phyloP scores from a whole-genome alignment of 331 rosid species.

The Acacia pycnantha region DNA sequence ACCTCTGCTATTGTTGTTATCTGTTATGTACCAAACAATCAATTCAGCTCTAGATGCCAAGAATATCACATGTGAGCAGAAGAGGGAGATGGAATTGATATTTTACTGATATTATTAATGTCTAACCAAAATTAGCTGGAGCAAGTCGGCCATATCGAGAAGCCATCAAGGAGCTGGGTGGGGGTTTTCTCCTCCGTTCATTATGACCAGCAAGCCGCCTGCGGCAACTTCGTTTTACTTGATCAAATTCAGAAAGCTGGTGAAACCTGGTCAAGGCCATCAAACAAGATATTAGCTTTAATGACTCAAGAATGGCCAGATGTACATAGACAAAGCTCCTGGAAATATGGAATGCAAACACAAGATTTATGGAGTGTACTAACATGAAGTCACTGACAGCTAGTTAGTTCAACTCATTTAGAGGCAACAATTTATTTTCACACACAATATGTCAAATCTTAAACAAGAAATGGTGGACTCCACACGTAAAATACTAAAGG shows the following conservation, averaged over 20 bases:
- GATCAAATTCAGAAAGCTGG: conserved; percentile 90
- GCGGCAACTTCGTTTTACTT: conserved; percentile 94
- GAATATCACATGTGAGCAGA: neutral
- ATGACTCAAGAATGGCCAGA: neutral
- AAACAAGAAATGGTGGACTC: neutral
- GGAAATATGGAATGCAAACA: neutral
- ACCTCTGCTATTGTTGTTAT: conserved; percentile 50
- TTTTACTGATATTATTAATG: conserved; percentile 16
- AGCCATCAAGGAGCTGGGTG: conserved; percentile 67
- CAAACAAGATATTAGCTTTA: conserved; percentile 36
- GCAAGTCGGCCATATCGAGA: conserved; percentile 58
- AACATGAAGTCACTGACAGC: neutral
- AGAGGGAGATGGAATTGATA: conserved; percentile 11
- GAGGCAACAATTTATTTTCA: neutral
- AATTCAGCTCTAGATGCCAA: neutral
- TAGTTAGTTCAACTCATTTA: neutral
- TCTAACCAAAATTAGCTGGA: conserved; percentile 61
- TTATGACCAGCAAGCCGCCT: conserved; percentile 95
- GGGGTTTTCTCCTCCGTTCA: conserved; percentile 94
- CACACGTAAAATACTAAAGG: neutral
- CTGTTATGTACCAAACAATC: conserved; percentile 39
- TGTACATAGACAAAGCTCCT: neutral
- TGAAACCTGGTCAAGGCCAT: conserved; percentile 70
- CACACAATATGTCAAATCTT: neutral
- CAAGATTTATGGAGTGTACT: neutral